These are phyloP conservation scores for Fraxinus greggii DNA, from an alignment of 305 asterid species.

Conservation along the genomic window DNA sequence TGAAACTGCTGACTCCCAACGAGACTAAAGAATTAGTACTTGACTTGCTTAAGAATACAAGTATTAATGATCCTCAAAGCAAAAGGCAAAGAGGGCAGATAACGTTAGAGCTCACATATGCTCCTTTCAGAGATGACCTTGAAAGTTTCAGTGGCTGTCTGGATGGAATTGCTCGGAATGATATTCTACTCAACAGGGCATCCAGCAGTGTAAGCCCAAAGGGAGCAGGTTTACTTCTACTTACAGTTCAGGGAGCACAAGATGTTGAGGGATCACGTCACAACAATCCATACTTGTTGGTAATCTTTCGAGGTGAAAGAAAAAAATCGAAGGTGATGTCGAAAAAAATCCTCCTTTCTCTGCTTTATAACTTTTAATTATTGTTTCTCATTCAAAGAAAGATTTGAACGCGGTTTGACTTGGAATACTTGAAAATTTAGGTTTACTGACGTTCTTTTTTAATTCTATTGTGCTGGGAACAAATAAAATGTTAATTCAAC, in stretches of 20 bases:
- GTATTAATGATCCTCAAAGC: conserved; percentile 31
- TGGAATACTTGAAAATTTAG: background rate
- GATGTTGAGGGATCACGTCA: conserved; percentile 80
- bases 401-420: background rate
- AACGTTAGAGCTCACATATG: conserved; percentile 62
- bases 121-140: conserved; percentile 67
- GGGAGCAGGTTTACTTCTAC: conserved; percentile 73
- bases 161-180: conserved; percentile 34
- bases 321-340: conserved; percentile 65
- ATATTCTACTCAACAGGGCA: conserved; percentile 35
- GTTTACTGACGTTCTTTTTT: background rate
- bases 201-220: conserved; percentile 42
- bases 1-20: conserved; percentile 58
- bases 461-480: background rate
- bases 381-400: background rate
- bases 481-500: background rate
- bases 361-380: background rate
- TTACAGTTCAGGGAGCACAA: conserved; percentile 69
- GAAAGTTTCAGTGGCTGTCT: conserved; percentile 38
- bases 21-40: conserved; percentile 58
- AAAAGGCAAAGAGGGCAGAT: conserved; percentile 71
- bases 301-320: conserved; percentile 69
- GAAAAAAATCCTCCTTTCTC: background rate
- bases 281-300: conserved; percentile 62
- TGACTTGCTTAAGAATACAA: conserved; percentile 65